phyloP scores from a whole-genome alignment of 495 filamentous ascomycete genomes.

The Polyplosphaeria fusca region DNA sequence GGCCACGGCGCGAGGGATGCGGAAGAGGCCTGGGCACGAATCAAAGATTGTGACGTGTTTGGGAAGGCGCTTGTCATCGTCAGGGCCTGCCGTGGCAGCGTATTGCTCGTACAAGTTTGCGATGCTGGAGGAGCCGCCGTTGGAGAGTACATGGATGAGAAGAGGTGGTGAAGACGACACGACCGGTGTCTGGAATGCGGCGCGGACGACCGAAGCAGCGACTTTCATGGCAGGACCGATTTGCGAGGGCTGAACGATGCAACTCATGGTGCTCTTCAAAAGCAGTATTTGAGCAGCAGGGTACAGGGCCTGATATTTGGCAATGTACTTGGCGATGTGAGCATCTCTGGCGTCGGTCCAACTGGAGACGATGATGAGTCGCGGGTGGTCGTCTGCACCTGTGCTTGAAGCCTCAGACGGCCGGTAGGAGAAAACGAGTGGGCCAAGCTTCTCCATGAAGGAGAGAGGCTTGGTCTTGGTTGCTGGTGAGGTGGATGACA shows the following conservation, averaged over 20 bases:
- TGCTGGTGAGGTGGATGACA: not conserved
- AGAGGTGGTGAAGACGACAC: conserved; percentile 4
- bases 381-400: conserved; percentile 2
- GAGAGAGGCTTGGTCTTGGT: not conserved
- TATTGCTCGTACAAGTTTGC: conserved; percentile 6
- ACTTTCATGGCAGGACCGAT: conserved; percentile 6
- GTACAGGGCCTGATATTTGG: not conserved
- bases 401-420: not conserved
- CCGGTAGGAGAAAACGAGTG: conserved; percentile 1
- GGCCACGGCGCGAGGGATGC: conserved; percentile 8
- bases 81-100: conserved; percentile 5
- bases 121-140: conserved; percentile 3
- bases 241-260: conserved; percentile 5
- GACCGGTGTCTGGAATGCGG: not conserved
- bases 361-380: conserved; percentile 10
- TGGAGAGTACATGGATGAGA: conserved; percentile 5
- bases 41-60: conserved; percentile 3
- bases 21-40: conserved; percentile 9
- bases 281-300: conserved; percentile 2
- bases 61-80: conserved; percentile 3
- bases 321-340: conserved; percentile 1
- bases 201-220: conserved; percentile 4
- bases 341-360: conserved; percentile 2
- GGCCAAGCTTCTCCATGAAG: conserved; percentile 9
- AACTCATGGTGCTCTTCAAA: conserved; percentile 6